A percentile compares a stretch with the other conserved stretches of the same genome.
Evolutionary conservation across 176 grass and related monocot species (phyloP).

Genomic region (Lolium multiflorum): DNA sequence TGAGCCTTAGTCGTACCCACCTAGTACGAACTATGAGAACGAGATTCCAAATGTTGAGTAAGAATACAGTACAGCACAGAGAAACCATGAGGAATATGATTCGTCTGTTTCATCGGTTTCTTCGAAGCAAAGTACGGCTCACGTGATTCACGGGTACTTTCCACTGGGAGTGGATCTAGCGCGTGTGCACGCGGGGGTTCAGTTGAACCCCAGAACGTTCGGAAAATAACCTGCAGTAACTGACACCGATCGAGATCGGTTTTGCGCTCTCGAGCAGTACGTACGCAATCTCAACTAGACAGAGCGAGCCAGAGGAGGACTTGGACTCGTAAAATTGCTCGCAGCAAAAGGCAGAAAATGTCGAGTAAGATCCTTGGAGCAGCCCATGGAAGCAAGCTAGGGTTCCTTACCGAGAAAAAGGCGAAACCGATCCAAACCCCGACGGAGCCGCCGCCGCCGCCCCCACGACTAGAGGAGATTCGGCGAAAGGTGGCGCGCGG

Average conservation of each 20-base stretch:
- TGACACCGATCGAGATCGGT: conserved; percentile 9
- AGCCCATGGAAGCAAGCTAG: background rate
- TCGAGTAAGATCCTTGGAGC: background rate
- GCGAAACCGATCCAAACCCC: conserved; percentile 2
- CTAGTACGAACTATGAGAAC: background rate
- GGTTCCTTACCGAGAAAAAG: conserved; percentile 30
- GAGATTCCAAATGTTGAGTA: background rate
- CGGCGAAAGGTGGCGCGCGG: conserved; percentile 12
- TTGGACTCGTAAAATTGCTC: background rate
- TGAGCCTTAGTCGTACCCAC: conserved; percentile 9
- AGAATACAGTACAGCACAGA: background rate
- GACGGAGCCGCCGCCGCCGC: background rate
- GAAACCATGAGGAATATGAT: background rate
- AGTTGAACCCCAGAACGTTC: background rate
- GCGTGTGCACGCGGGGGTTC: background rate
- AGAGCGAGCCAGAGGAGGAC: background rate
- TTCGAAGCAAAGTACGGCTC: no score
- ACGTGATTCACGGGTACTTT: background rate
- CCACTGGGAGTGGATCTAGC: background rate
- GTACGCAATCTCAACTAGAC: background rate
- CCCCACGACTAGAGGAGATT: background rate
- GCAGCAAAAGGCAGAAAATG: background rate
- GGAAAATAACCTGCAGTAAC: background rate
- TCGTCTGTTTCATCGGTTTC: background rate
- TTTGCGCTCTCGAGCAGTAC: background rate